Evolutionary conservation across 2,329 filamentous ascomycete species (phyloP), one percentile per base, ranked within the genome.

Genomic region (Beauveria pseudobassiana): DNA sequence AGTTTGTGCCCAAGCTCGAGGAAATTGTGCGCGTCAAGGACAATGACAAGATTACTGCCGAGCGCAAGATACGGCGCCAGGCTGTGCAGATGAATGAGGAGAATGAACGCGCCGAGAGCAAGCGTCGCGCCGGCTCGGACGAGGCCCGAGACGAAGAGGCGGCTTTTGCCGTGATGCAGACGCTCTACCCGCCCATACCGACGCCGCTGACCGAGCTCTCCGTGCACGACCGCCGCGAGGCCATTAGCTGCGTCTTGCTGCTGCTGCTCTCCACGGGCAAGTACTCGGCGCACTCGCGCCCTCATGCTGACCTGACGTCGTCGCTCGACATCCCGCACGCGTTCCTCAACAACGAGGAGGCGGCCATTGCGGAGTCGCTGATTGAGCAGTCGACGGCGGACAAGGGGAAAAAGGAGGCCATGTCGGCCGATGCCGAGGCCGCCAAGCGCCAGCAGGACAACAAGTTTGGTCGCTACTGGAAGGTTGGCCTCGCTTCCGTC

Each of bases 401-500:
- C n/a, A 73, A 76, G 9, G 69, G 71, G 63, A 66, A 73, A 64
- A 70, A 72, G 64, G 64, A 81, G 24, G 66, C 69, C 50, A 87
- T 96, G 78, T 87, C 87, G 0, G 90, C 89, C 1, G 89, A 93
- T 64, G 84, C 87, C 1, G 91, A 95, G 71, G 87, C 86, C 0
- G 84, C 88, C 69, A 89, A 89, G 71, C 85, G 88, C 59, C 82
- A 82, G 16, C 86, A 93, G 65, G 83, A 90, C 63, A 89, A 88
- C 60, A 85, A 89, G 66, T 76, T 82, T 9, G 80, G 84, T 22
- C 80, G 92, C 9, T 89, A 89, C 72, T 96, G 91, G 90, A 97
- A 96, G 72, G 91, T 97, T 22, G 91, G 93, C 0, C 79, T 97
- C 28, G 93, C 93, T 0, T 90, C 89, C 9, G 91, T 96, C 0